Evolutionary conservation across 2,329 filamentous ascomycete species (phyloP).

Genomic region (Exserohilum turcica): DNA sequence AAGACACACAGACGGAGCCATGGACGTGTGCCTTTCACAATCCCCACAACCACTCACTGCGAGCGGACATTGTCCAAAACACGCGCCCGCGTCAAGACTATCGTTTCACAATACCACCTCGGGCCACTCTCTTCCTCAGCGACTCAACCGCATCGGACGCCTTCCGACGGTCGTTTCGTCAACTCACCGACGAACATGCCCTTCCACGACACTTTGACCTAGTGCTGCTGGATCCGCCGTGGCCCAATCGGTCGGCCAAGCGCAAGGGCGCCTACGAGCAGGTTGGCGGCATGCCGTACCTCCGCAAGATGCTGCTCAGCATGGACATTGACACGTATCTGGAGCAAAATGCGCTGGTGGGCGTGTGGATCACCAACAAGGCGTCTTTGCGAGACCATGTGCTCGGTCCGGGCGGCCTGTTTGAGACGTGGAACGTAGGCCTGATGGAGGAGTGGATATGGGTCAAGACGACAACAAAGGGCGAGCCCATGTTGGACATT

Average conservation of each 20-base stretch:
- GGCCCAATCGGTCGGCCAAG: constrained; percentile 77
- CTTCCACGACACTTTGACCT: constrained; percentile 65
- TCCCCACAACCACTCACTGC: constrained; percentile 27
- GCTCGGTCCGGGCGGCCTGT: constrained; percentile 63
- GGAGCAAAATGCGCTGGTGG: constrained; percentile 58
- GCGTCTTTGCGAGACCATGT: constrained; percentile 59
- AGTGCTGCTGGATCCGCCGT: constrained; percentile 76
- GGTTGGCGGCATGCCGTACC: constrained; percentile 53
- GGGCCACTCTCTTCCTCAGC: constrained; percentile 58
- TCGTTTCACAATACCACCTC: constrained; percentile 55
- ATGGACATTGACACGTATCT: constrained; percentile 55
- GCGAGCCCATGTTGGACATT: constrained; percentile 67
- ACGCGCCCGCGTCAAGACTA: constrained; percentile 21
- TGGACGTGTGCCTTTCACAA: constrained; percentile 43
- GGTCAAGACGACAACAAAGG: constrained; percentile 71
- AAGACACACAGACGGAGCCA: constrained; percentile 21
- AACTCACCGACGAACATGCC: constrained; percentile 46
- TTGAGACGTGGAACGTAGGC: constrained; percentile 70
- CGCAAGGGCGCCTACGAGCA: constrained; percentile 60
- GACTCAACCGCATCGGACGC: constrained; percentile 44
- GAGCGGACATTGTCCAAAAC: constrained; percentile 29
- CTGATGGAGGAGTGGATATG: constrained; percentile 75
- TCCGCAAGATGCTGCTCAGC: constrained; percentile 48
- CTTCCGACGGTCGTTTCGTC: constrained; percentile 48
- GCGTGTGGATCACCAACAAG: constrained; percentile 80